These are phyloP conservation scores for Tephrocybe sp. DNA, from an alignment of 768 basidiomycete genomes.

Conservation along the genomic window DNA sequence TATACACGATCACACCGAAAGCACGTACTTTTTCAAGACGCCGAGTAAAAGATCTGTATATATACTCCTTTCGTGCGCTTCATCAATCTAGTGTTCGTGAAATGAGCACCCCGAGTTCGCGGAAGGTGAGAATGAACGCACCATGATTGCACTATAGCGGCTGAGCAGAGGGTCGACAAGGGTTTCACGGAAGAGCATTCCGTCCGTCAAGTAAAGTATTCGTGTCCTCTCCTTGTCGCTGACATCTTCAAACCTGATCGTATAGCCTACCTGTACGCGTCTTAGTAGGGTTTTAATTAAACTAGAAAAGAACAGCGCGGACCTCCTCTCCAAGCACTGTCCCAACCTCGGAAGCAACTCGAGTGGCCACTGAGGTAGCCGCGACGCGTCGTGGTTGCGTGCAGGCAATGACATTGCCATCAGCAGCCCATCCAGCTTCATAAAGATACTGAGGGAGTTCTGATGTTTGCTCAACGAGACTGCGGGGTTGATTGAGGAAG, in stretches of 20 bases:
- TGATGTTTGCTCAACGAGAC: slow-evolving; percentile 31
- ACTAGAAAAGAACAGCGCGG: slow-evolving; percentile 12
- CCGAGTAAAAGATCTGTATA: slow-evolving; percentile 95
- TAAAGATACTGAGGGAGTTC: slow-evolving; percentile 95
- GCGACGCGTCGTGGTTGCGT: slow-evolving; percentile 93
- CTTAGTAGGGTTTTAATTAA: slow-evolving; percentile 21
- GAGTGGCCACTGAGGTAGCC: slow-evolving; percentile 88
- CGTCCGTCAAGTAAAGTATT: slow-evolving; percentile 96
- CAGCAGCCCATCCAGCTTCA: slow-evolving; percentile 89
- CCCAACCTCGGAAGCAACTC: slow-evolving; percentile 93
- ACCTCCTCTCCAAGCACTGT: slow-evolving; percentile 88
- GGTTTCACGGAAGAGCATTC: slow-evolving; percentile 95
- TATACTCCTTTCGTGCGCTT: slow-evolving; percentile 95
- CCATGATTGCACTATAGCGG: slow-evolving; percentile 96
- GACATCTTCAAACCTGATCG: slow-evolving; percentile 95
- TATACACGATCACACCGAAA: background rate
- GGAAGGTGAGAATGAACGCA: slow-evolving; percentile 29
- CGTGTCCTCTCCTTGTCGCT: slow-evolving; percentile 82
- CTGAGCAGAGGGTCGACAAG: slow-evolving; percentile 90
- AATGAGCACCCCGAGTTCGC: background rate
- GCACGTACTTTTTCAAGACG: slow-evolving; percentile 82
- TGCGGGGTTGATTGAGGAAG: slow-evolving; percentile 2
- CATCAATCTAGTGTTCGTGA: slow-evolving; percentile 70
- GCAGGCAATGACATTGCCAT: slow-evolving; percentile 85
- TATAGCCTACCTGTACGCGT: slow-evolving; percentile 82